phyloP scores from a whole-genome alignment of 1,139 yeast genomes.

The Sugiyamaella sp. region DNA sequence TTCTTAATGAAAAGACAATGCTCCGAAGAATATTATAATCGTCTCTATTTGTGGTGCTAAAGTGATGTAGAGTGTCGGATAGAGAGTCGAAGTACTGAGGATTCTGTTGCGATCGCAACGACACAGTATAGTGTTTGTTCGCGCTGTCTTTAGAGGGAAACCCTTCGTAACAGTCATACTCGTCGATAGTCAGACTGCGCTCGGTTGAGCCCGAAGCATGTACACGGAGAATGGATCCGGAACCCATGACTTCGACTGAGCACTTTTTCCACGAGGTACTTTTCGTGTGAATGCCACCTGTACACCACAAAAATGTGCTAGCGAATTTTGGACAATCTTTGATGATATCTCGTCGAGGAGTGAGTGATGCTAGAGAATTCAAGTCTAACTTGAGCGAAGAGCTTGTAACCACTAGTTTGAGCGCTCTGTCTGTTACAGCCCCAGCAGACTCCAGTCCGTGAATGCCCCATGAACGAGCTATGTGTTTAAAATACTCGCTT shows the following conservation, averaged over 20 bases:
- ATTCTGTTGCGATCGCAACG: constrained; percentile 36
- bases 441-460: constrained; percentile 8
- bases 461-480: constrained; percentile 34
- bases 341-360: constrained; percentile 41
- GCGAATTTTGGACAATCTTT: constrained; percentile 28
- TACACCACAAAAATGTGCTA: constrained; percentile 24
- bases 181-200: constrained; percentile 25
- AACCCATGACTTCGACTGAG: constrained; percentile 23
- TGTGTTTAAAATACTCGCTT: constrained; percentile 31
- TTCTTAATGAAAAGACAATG: constrained; percentile 38
- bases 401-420: constrained; percentile 31
- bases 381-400: constrained; percentile 35
- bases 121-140: constrained; percentile 34
- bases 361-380: constrained; percentile 38
- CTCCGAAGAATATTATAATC: constrained; percentile 37
- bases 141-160: constrained; percentile 18
- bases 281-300: constrained; percentile 17
- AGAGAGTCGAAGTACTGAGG: constrained; percentile 33
- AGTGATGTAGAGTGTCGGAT: constrained; percentile 33
- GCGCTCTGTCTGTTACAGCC: neutral
- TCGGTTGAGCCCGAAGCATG: constrained; percentile 11
- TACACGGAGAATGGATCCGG: constrained; percentile 12
- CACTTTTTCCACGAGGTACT: constrained; percentile 29
- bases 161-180: constrained; percentile 35
- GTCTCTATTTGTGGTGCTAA: constrained; percentile 36